Evolutionary conservation across 75 land plant genomes (phyloP), one percentile per base, ranked within the genome.

Genomic region (Pinus tabuliformis): DNA sequence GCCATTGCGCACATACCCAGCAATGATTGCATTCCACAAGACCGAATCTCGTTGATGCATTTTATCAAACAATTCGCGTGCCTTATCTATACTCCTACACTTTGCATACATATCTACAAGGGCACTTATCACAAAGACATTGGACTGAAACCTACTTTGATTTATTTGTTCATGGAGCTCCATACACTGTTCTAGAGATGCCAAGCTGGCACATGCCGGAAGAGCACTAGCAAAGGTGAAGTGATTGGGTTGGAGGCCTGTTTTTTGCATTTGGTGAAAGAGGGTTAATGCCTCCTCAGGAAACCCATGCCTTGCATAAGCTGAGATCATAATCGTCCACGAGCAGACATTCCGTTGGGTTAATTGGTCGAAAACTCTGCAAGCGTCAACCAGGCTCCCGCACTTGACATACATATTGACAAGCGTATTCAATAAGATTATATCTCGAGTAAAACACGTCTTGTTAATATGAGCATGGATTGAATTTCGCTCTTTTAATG

Each of bases 11-110:
- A 75, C 70, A 76, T 84, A 84, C 56, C 89, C 75, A 26, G 86
- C 63, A 22, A 87, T 78, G 71, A 87, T 84, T 24, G 89, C 24
- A 73, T 87, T 87, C 89, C 86, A 87, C 1, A 83, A 81, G 18
- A 73, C 78, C 45, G 60, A 21, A 5, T 80, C 77, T 57, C 77
- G 68, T 37, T 66, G 59, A 22, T 30, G 18, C 88, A 83, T 86
- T 14, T 61, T 78, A 28, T 86, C 88, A 77, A 86, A 83, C 62
- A 76, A 21, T 58, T 60, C 39, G 16, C 78, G 54, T 5, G 81
- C 79, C 22, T 58, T 60, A 9, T 24, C 21, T 17, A 76, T 26
- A 12, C 21, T 77, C 4, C 81, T 26, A 62, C 80, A 79, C 28
- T 79, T 76, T 45, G 80, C 81, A 62, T 79, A 79, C 81, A 79